Percentiles rank a stretch among this genome's conserved stretches.
Conservation (phyloP, 495 filamentous ascomycete species). For the Penicillium steckii region DNA sequence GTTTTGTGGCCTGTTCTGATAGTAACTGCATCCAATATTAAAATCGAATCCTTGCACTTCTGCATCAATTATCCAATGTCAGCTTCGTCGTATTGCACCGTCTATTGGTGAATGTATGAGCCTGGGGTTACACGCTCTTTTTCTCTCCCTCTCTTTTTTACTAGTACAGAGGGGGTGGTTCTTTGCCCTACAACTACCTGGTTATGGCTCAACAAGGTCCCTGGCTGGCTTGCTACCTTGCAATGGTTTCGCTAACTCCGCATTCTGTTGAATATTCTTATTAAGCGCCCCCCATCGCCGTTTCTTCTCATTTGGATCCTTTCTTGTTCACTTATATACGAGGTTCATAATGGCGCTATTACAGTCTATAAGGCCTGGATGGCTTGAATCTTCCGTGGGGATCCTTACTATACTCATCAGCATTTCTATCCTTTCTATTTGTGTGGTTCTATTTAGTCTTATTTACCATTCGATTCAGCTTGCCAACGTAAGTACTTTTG, state of each 20-base stretch:
- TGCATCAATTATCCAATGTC: conserved; percentile 6
- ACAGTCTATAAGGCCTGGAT: not conserved
- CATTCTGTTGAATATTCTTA: no score
- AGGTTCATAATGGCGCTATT: not conserved
- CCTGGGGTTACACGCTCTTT: not conserved
- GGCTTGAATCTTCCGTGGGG: not conserved
- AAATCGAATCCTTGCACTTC: conserved; percentile 1
- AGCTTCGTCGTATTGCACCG: not conserved
- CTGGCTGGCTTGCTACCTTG: not conserved
- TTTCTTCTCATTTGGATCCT: not conserved
- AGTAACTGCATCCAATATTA: conserved; percentile 5
- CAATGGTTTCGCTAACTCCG: no score
- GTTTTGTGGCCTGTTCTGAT: not conserved
- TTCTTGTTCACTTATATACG: not conserved
- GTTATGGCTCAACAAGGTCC: not conserved
- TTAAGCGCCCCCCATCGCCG: not conserved
- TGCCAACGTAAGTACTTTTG: conserved; percentile 16
- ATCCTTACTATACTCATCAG: conserved; percentile 1
- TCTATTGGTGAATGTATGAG: not conserved
- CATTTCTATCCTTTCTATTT: not conserved
- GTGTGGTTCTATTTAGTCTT: conserved; percentile 5
- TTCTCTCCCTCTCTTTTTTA: no score
- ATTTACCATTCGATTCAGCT: conserved; percentile 14
- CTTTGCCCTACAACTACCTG: no score
- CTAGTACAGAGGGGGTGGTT: no score